Percentiles rank a stretch among this genome's conserved stretches.
Conservation (phyloP, 2,329 filamentous ascomycete genomes). For the Verticillium zaregamsianum region DNA sequence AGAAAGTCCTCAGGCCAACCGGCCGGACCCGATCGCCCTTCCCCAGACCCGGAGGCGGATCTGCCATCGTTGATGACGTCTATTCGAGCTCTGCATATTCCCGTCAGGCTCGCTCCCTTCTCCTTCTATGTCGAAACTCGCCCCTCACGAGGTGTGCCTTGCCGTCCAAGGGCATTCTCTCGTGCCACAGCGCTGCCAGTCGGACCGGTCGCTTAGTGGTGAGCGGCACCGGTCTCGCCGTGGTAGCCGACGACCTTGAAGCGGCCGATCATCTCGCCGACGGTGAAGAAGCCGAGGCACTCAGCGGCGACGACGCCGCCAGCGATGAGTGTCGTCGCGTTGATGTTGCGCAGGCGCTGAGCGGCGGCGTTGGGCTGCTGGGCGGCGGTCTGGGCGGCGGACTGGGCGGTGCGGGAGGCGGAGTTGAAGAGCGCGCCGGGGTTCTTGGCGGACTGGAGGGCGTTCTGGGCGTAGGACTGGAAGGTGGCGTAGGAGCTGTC, state of each 20-base stretch:
- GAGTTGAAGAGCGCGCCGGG: conserved; percentile 56
- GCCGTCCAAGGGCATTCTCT: not conserved
- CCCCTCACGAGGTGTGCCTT: not conserved
- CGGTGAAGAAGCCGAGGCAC: conserved; percentile 92
- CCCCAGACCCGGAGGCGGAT: not conserved
- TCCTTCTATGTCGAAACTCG: not conserved
- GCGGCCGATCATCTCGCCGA: conserved; percentile 94
- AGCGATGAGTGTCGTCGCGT: conserved; percentile 63
- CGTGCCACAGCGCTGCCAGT: not conserved
- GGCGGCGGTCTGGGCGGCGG: conserved; percentile 51
- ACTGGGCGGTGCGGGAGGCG: conserved; percentile 52
- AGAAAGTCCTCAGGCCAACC: not conserved
- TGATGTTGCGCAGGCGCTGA: conserved; percentile 61
- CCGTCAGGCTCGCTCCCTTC: not conserved
- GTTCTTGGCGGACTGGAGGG: conserved; percentile 67
- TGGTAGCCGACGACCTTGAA: conserved; percentile 94
- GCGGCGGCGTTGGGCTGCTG: conserved; percentile 30
- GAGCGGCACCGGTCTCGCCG: conserved; percentile 58
- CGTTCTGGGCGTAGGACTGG: conserved; percentile 78
- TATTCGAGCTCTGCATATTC: not conserved
- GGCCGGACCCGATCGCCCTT: not conserved
- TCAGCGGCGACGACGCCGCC: conserved; percentile 80
- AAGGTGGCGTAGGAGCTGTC: conserved; percentile 72
- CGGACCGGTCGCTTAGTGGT: conserved; percentile 43
- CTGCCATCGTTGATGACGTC: not conserved